Evolutionary conservation across 83 land plant genomes (phyloP).

Genomic region (Picea engelmannii): DNA sequence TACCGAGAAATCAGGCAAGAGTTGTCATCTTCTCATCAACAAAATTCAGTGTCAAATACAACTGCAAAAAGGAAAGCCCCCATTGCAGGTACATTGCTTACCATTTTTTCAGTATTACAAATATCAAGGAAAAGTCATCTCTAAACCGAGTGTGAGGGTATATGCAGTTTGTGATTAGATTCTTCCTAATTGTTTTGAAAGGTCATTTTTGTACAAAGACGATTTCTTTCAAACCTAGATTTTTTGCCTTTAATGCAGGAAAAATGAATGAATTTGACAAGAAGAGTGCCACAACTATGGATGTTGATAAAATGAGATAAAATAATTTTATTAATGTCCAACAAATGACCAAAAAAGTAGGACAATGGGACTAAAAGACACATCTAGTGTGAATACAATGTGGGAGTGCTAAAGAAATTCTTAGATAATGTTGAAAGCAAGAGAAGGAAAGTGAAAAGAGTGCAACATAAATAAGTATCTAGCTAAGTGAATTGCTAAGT

Average conservation of each 20-base stretch:
- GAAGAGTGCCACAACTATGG: neutral
- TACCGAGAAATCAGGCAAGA: slow-evolving; percentile 62
- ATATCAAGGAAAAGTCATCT: neutral
- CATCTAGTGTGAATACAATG: too few relatives aligned
- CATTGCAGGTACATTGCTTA: slow-evolving; percentile 1
- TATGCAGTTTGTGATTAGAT: neutral
- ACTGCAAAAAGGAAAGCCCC: slow-evolving; percentile 50
- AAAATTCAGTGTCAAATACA: slow-evolving; percentile 17
- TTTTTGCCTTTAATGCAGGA: neutral
- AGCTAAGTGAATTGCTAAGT: too few relatives aligned
- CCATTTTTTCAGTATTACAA: neutral
- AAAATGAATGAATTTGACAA: neutral
- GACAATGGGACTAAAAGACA: too few relatives aligned
- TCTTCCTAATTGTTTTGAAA: too few relatives aligned
- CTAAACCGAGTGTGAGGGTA: neutral
- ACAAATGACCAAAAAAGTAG: too few relatives aligned
- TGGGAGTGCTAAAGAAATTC: too few relatives aligned
- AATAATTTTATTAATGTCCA: too few relatives aligned
- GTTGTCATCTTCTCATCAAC: neutral
- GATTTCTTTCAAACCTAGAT: neutral
- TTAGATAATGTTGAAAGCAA: too few relatives aligned
- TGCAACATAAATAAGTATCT: too few relatives aligned
- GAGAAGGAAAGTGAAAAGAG: too few relatives aligned
- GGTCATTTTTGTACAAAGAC: neutral
- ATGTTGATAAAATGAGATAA: too few relatives aligned